phyloP scores from a whole-genome alignment of 148 eudicot species.

The Arbutus unedo region DNA sequence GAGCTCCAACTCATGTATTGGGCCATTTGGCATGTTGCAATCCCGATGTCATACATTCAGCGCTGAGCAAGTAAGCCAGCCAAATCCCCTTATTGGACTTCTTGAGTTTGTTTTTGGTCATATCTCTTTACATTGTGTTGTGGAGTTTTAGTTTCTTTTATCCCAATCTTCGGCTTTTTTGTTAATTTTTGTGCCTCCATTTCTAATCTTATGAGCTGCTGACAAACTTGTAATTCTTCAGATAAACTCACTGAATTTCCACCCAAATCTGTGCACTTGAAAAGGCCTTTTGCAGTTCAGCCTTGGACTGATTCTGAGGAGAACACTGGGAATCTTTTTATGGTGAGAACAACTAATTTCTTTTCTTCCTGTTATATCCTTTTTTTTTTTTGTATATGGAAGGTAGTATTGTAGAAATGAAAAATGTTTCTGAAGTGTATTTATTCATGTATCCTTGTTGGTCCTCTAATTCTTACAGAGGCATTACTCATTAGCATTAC shows the following conservation, averaged over 20 bases:
- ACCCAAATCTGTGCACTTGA: slow-evolving; percentile 64
- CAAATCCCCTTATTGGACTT: background rate
- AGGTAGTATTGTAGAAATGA: background rate
- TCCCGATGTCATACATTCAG: background rate
- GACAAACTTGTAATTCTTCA: slow-evolving; percentile 23
- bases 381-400: background rate
- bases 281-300: slow-evolving; percentile 60
- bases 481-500: too few species aligned
- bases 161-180: background rate
- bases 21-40: background rate
- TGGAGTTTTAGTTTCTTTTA: background rate
- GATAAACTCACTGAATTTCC: slow-evolving; percentile 72
- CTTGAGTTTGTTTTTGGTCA: background rate
- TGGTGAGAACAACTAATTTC: slow-evolving; percentile 50
- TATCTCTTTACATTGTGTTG: background rate
- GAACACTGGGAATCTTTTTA: slow-evolving; percentile 78
- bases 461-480: background rate
- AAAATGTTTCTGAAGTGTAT: background rate
- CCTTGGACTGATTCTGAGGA: slow-evolving; percentile 87
- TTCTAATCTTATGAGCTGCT: background rate
- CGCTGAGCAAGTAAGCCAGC: background rate
- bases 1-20: background rate
- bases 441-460: background rate
- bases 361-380: background rate
- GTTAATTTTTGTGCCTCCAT: background rate